These are phyloP conservation scores for Knufia fluminis DNA, from an alignment of 2,329 filamentous ascomycete species.

Conservation along the genomic window DNA sequence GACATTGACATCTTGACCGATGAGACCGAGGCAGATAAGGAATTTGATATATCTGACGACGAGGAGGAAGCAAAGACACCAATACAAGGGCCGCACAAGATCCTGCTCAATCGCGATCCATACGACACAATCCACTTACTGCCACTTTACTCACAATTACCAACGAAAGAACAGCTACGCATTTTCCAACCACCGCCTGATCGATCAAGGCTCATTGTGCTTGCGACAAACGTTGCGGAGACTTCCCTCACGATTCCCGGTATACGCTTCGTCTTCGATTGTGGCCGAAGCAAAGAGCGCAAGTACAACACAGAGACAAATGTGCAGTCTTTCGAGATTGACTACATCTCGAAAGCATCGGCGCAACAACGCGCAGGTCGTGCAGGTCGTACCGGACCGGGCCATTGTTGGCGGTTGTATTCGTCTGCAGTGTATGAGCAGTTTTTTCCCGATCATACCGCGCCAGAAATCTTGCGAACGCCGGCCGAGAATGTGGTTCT, in stretches of 20 bases:
- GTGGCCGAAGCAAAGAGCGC: slow-evolving; percentile 83
- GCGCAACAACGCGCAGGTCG: slow-evolving; percentile 85
- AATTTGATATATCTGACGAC: slow-evolving; percentile 52
- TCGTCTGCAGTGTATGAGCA: slow-evolving; percentile 85
- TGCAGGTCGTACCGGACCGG: slow-evolving; percentile 88
- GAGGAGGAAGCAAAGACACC: slow-evolving; percentile 38
- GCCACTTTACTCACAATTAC: slow-evolving; percentile 87
- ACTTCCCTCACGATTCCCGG: slow-evolving; percentile 95
- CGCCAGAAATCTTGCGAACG: slow-evolving; percentile 81
- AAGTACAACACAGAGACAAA: slow-evolving; percentile 80
- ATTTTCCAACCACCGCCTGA: slow-evolving; percentile 82
- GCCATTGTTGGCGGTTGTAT: slow-evolving; percentile 91
- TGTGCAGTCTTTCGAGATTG: slow-evolving; percentile 89
- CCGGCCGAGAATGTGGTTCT: slow-evolving; percentile 88
- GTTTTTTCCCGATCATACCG: slow-evolving; percentile 75
- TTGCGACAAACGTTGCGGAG: slow-evolving; percentile 95
- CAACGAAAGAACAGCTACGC: slow-evolving; percentile 79
- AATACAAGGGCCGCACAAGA: neutral
- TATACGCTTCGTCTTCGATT: slow-evolving; percentile 91
- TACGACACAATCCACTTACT: slow-evolving; percentile 71
- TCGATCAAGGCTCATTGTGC: slow-evolving; percentile 71
- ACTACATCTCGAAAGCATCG: slow-evolving; percentile 96
- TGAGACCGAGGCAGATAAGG: slow-evolving; percentile 50
- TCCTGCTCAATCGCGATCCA: slow-evolving; percentile 36
- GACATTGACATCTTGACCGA: slow-evolving; percentile 53